Conservation (phyloP, 257 asterid species). For the Solanum etuberosum region DNA sequence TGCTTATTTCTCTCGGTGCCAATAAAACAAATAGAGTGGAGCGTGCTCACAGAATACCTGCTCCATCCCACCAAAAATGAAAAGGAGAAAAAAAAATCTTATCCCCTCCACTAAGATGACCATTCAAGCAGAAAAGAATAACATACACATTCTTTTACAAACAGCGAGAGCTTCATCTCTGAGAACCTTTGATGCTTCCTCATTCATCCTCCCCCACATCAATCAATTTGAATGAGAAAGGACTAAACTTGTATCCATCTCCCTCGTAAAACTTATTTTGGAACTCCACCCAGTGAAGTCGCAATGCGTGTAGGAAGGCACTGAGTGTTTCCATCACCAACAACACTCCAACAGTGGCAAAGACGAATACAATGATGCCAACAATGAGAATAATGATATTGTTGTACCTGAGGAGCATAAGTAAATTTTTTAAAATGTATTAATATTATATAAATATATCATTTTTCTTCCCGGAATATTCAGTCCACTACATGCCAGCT, state of each 20-base stretch:
- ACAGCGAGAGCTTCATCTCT: not conserved
- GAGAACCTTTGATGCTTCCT: not conserved
- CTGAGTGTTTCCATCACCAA: conserved; percentile 97
- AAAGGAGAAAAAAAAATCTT: not conserved
- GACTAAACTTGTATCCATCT: conserved; percentile 86
- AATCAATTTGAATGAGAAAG: conserved; percentile 54
- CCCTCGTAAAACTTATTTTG: conserved; percentile 96
- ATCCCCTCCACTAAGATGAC: conserved; percentile 18
- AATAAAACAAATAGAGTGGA: conserved; percentile 3
- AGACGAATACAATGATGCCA: conserved; percentile 66
- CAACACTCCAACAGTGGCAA: conserved; percentile 87
- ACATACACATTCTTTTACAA: conserved; percentile 10
- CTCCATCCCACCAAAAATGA: conserved; percentile 1
- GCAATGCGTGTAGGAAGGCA: conserved; percentile 90
- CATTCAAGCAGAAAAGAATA: conserved; percentile 28
- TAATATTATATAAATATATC: not conserved
- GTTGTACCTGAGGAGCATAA: conserved; percentile 19
- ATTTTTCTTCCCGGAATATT: not conserved
- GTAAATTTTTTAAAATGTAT: not conserved
- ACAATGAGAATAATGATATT: conserved; percentile 52
- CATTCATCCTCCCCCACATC: conserved; percentile 58
- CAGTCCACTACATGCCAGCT: not conserved
- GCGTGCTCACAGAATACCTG: conserved; percentile 1
- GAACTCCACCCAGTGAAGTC: conserved; percentile 99
- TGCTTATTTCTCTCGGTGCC: conserved; percentile 34